These are phyloP conservation scores for Bacterosira constricta DNA, from an alignment of 108 stramenopile genomes.

Conservation along the genomic window DNA sequence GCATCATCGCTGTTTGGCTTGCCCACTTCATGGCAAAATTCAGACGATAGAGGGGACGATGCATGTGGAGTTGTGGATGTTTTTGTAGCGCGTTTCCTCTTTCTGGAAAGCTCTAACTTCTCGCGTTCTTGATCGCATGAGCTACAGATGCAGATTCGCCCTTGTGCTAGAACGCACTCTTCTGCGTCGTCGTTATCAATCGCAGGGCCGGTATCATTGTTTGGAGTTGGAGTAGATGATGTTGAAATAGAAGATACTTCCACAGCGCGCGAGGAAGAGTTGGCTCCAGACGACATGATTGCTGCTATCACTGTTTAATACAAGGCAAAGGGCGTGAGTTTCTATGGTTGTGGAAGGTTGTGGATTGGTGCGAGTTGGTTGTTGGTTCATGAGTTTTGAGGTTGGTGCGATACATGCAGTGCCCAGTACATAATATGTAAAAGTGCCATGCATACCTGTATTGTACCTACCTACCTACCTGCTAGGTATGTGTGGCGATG, in stretches of 20 bases:
- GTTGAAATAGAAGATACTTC: not conserved
- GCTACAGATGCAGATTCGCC: constrained; percentile 8
- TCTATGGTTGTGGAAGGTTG: no score
- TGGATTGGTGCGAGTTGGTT: no score
- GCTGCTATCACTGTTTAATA: no score
- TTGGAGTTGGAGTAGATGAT: not conserved
- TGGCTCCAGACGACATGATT: not conserved
- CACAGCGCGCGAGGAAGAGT: not conserved
- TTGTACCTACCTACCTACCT: no score
- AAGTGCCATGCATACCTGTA: no score
- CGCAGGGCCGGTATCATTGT: no score
- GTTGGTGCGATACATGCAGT: no score
- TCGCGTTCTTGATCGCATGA: constrained; percentile 19
- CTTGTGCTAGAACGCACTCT: constrained; percentile 13
- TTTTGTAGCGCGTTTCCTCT: constrained; percentile 13
- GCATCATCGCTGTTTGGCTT: constrained; percentile 25
- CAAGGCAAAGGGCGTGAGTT: no score
- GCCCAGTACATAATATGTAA: no score
- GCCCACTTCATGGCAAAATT: not conserved
- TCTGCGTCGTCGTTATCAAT: no score
- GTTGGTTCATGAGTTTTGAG: no score
- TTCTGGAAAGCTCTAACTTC: constrained; percentile 6
- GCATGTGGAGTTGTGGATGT: not conserved
- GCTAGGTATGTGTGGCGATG: no score
- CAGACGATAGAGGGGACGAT: not conserved